Base-by-base conservation (phyloP, 805 yeast species). In the Candida verbasci region DNA sequence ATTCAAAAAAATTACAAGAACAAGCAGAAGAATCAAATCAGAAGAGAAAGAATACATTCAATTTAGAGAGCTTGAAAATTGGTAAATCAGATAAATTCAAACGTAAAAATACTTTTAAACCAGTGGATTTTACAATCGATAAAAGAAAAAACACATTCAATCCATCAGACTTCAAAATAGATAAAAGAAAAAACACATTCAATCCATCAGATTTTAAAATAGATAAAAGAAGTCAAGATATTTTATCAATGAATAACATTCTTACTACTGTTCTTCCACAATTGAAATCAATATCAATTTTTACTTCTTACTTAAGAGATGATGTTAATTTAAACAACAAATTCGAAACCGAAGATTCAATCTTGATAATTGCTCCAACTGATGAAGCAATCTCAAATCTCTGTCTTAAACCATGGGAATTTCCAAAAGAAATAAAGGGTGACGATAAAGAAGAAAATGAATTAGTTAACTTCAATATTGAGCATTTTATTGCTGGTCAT, bases 391-490 rank as follows among this genome's bases (percentile, higher is more conserved):
- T 67, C 16, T 38, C 44, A 14, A 33, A 37, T 11, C 60, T 60
- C 22, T 58, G 66, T 2, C 51, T 80, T 32, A 86, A 86, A 54
- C 95, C 95, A 15, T 87, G 95, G 95, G 81, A 82, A 52, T 86
- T 82, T 56, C 95, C 95, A 0, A 54, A 51, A 21, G 24, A 21
- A 21, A 10, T 21, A 21, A 21, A 21, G 9, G 10, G 24, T 10
- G 10, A 10, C 24, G 10, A 24, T 24, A n/a, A n/a, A 9, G 14
- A 26, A 24, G 18, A 26, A 8, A 26, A 26, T 26, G 16, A 26
- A 26, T 6, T 6, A 26, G 10, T 26, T n/a, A 9, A 24, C 6
- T 9, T 5, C 6, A 24, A 24, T 24, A 24, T 24, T 24, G 10
- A 6, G 48, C 64, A 24, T 24, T 24, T 24, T 4, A 62, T 76